Conservation (phyloP, 495 filamentous ascomycete species). For the Penicillium waksmanii region DNA sequence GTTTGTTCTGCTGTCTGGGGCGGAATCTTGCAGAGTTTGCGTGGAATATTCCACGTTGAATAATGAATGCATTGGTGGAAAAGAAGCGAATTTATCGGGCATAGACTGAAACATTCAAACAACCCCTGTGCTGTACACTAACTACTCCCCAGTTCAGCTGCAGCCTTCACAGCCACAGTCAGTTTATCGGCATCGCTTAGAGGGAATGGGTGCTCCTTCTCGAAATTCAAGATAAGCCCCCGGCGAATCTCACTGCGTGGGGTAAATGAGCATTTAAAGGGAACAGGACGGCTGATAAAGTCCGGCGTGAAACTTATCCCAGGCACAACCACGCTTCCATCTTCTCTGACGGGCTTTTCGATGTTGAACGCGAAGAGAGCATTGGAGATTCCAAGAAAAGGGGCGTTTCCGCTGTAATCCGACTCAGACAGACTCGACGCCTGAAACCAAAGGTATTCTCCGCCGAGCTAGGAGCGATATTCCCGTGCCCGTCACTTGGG, state of each 20-base stretch:
- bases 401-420: conserved; percentile 37
- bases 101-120: too few relatives aligned
- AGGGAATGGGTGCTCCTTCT: neutral
- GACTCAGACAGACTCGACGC: conserved; percentile 44
- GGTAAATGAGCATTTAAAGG: neutral
- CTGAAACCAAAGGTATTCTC: conserved; percentile 41
- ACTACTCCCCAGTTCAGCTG: neutral
- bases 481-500: conserved; percentile 1
- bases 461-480: conserved; percentile 36
- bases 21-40: neutral
- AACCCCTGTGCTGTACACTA: too few relatives aligned
- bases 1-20: neutral
- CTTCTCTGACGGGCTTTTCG: conserved; percentile 24
- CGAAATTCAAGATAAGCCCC: neutral
- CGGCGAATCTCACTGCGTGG: neutral
- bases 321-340: neutral
- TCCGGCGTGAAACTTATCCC: neutral
- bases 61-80: too few relatives aligned
- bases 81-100: too few relatives aligned
- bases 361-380: conserved; percentile 45
- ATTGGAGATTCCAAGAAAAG: conserved; percentile 41
- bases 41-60: neutral
- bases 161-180: neutral
- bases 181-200: neutral
- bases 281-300: neutral